Conservation (phyloP, 148 eudicot species). For the Chenopodium album region DNA sequence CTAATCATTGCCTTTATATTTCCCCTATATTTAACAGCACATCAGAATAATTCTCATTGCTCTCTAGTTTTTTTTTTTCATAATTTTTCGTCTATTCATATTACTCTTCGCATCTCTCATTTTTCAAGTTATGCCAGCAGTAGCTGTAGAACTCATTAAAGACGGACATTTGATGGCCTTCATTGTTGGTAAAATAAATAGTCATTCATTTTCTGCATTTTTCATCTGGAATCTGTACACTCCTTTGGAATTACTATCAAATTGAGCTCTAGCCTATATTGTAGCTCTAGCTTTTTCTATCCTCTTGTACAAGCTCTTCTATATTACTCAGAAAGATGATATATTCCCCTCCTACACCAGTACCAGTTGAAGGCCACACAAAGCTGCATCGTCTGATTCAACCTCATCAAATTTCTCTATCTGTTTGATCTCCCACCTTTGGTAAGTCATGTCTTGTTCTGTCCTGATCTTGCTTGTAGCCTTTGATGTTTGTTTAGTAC, state of each 20-base stretch:
- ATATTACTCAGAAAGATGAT: constrained; percentile 40
- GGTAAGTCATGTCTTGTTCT: constrained; percentile 41
- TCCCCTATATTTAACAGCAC: not conserved
- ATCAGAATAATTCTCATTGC: not conserved
- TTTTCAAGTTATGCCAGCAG: not conserved
- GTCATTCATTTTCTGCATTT: not conserved
- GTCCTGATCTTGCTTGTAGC: constrained; percentile 25
- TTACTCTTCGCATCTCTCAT: not conserved
- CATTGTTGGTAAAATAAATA: not conserved
- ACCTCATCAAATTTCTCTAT: constrained; percentile 45
- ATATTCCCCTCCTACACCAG: constrained; percentile 71
- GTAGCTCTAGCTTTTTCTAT: constrained; percentile 15
- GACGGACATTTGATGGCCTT: not conserved
- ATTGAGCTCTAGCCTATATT: not conserved
- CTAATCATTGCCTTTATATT: not conserved
- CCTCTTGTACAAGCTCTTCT: constrained; percentile 16
- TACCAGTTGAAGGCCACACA: constrained; percentile 81
- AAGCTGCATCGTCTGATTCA: constrained; percentile 43
- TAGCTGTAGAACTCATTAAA: constrained; percentile 2
- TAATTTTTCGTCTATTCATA: constrained; percentile 3
- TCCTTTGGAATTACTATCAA: constrained; percentile 7
- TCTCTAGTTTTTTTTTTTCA: constrained; percentile 9
- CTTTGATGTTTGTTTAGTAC: constrained; percentile 12
- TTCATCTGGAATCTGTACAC: constrained; percentile 4
- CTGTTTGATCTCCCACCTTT: constrained; percentile 35